phyloP scores from a whole-genome alignment of 2,329 filamentous ascomycete species.

The Paecilomyces sp. region DNA sequence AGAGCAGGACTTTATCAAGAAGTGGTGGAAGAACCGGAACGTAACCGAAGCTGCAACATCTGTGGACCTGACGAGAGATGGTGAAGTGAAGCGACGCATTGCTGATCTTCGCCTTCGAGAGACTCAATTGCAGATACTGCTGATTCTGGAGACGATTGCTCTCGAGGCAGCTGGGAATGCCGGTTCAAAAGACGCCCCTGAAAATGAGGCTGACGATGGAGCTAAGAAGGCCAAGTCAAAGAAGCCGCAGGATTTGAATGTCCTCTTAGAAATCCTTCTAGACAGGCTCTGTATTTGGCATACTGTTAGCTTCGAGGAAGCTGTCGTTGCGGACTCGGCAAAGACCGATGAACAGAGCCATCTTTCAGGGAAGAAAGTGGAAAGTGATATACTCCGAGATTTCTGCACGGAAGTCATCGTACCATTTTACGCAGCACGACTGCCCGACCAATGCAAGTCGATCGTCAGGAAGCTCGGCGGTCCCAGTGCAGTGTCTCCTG shows the following conservation, averaged over 20 bases:
- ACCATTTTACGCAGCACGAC: slow-evolving; percentile 42
- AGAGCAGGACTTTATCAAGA: slow-evolving; percentile 35
- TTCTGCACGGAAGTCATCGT: slow-evolving; percentile 45
- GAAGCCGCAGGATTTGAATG: slow-evolving; percentile 35
- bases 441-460: slow-evolving; percentile 40
- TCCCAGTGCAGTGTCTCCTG: slow-evolving; percentile 29
- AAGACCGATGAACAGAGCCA: slow-evolving; percentile 21
- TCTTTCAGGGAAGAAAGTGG: slow-evolving; percentile 25
- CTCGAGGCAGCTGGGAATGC: slow-evolving; percentile 24
- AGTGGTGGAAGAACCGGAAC: slow-evolving; percentile 40
- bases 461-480: slow-evolving; percentile 43
- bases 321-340: slow-evolving; percentile 17
- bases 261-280: slow-evolving; percentile 40
- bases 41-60: slow-evolving; percentile 18
- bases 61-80: slow-evolving; percentile 23
- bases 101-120: slow-evolving; percentile 41
- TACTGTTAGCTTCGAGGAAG: slow-evolving; percentile 36
- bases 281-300: slow-evolving; percentile 47
- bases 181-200: slow-evolving; percentile 11
- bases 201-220: slow-evolving; percentile 9
- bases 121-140: slow-evolving; percentile 43
- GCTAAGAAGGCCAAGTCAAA: slow-evolving; percentile 24
- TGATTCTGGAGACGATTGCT: slow-evolving; percentile 41
- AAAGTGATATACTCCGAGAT: slow-evolving; percentile 40
- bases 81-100: slow-evolving; percentile 32